Evolutionary conservation across 164 flowering plant species (phyloP), one percentile per base, ranked within the genome.

Genomic region (Liriodendron chinense): DNA sequence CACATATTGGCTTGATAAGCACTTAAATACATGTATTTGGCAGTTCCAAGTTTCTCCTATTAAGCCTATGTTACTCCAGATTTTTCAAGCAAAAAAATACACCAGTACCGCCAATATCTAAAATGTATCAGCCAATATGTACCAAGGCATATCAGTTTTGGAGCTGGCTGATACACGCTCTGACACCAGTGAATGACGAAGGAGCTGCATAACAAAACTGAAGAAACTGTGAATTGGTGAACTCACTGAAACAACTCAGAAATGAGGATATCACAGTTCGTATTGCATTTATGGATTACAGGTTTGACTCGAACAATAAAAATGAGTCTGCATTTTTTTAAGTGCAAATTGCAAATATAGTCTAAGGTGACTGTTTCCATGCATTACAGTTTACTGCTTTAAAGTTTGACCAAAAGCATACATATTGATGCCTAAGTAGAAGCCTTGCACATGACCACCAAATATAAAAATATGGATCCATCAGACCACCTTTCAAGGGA

Each of bases 401-500:
- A 16, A 26, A 14, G 23, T 67, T 34, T 16, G 18, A 67, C 14
- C 21, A 67, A 67, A 24, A 9, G 5, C 5, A 24, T 22, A 1
- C 23, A 9, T 7, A 67, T 67, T 67, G 26, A 67, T 26, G 13
- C 43, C 43, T 14, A 67, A 26, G 13, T 16, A 16, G 20, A 7
- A 10, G 16, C 43, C 43, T 34, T 34, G 43, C 43, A 34, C 47
- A 67, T 34, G 26, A 24, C 26, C 13, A 47, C 57, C 56, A 9
- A n/a, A 21, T 20, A 70, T 50, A 22, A 14, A 70, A 3, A 70
- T 22, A 70, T 7, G 62, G 28, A 70, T 21, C 16, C 21, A 0
- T 70, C 22, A 47, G 48, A 59, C 21, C 69, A 90, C 98, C 99
- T 89, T 89, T 89, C 72, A 96, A 80, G 24, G 99, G 98, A 43